A percentile compares a stretch with the other conserved stretches of the same genome.
phyloP scores from a whole-genome alignment of 2,329 filamentous ascomycete genomes.

The Aurifilum marmelostoma region DNA sequence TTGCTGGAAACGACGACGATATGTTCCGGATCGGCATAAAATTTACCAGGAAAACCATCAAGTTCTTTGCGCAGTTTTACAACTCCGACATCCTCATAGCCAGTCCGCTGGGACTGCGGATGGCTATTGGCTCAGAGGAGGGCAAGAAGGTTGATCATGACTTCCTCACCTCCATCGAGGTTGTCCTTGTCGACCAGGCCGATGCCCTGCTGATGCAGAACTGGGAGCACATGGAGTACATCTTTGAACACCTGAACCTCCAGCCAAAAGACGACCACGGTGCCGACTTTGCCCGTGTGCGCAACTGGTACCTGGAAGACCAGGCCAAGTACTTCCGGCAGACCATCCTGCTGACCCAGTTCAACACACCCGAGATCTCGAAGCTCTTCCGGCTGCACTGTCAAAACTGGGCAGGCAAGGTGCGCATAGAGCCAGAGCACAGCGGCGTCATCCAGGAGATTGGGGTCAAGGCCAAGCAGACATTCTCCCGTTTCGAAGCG shows the following conservation, averaged over 20 bases:
- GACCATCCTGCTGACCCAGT: constrained; percentile 79
- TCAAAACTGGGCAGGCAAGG: constrained; percentile 79
- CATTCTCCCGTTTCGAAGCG: constrained; percentile 84
- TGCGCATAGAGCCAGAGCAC: constrained; percentile 73
- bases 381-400: constrained; percentile 76
- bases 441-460: constrained; percentile 74
- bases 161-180: constrained; percentile 90
- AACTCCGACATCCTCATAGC: constrained; percentile 94
- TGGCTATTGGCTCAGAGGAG: constrained; percentile 81
- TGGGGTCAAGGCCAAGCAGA: constrained; percentile 76
- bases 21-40: constrained; percentile 97
- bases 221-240: constrained; percentile 93
- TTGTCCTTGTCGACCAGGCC: constrained; percentile 87
- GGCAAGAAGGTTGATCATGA: constrained; percentile 73
- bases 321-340: constrained; percentile 82
- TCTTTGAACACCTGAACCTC: constrained; percentile 88
- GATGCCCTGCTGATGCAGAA: constrained; percentile 97
- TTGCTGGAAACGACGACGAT: constrained; percentile 94
- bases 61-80: constrained; percentile 94
- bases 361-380: constrained; percentile 86
- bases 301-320: constrained; percentile 90
- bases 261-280: constrained; percentile 89
- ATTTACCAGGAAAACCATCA: constrained; percentile 93
- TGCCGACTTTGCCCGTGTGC: constrained; percentile 89
- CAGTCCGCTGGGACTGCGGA: constrained; percentile 85